Evolutionary conservation across 352 stramenopile genomes (phyloP), one percentile per base, ranked within the genome.

Genomic region (Phytophthora tubulina): DNA sequence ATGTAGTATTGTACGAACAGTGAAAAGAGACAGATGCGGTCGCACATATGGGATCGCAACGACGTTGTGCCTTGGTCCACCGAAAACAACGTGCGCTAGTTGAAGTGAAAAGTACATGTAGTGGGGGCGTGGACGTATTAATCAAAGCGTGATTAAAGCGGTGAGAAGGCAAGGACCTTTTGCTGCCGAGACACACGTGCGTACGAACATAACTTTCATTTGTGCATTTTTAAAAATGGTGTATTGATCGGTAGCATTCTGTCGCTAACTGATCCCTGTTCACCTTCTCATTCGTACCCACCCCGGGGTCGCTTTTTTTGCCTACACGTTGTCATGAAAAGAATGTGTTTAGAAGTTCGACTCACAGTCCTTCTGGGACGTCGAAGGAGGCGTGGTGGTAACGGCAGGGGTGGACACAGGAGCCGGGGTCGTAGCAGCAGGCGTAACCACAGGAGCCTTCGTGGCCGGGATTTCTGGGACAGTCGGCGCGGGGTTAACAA

Each of bases 271-370:
- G 30, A 50, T 60, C 21, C 46, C 31, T 54, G 32, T 31, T 44
- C n/a, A 11, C 48, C 38, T 53, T 46, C 45, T 13, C 21, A 27
- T 27, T 52, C 42, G 55, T 65, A 74, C 67, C 60, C 51, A 61
- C 30, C 8, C 41, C 7, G 3, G 36, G 46, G 53, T 62, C 32
- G 41, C 50, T 17, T 69, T 58, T 58, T 45, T 48, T 45, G 27
- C 17, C 35, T 69, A 62, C 51, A 68, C n/a, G 44, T 59, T n/a
- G 55, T 42, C 14, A 33, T 27, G 21, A 58, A 69, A 6, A 33
- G n/a, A 45, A 3, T 49, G 31, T 46, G 10, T 55, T 67, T 75
- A 75, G 41, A 75, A 75, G 54, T 71, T 75, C 15, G 68, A 72
- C 32, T 75, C 55, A 49, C 68, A 75, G 49, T 75, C 68, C 41